Evolutionary conservation across 441 rosid species (phyloP).

Genomic region (Populus tomentosa): DNA sequence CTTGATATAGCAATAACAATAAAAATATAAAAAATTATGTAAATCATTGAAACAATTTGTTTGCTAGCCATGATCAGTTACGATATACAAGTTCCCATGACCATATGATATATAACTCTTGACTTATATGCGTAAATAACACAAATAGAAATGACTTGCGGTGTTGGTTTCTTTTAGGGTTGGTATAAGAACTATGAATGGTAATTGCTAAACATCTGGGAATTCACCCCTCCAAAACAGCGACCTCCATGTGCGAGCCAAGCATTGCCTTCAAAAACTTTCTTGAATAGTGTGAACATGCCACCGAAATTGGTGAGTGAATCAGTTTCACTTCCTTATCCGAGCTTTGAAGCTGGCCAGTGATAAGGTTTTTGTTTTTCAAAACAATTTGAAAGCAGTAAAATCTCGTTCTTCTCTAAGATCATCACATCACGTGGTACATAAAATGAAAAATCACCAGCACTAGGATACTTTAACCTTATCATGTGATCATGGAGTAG

Average conservation of each 20-base stretch:
- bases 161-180: not conserved
- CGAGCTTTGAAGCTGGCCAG: not conserved
- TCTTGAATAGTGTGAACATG: not conserved
- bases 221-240: not conserved
- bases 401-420: not conserved
- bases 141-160: not conserved
- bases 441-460: not conserved
- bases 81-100: not conserved
- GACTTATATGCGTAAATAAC: not conserved
- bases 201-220: not conserved
- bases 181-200: not conserved
- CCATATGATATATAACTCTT: not conserved
- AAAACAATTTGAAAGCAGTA: not conserved
- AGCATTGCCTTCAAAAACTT: not conserved
- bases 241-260: not conserved
- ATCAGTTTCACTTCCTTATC: not conserved
- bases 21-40: not conserved
- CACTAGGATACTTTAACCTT: no score
- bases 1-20: no score
- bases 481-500: not conserved
- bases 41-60: not conserved
- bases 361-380: not conserved
- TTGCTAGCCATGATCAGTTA: not conserved
- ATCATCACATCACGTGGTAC: not conserved
- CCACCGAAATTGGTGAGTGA: not conserved